Evolutionary conservation across 306 rosid genomes (phyloP).

Genomic region (Erythrophleum fordii): DNA sequence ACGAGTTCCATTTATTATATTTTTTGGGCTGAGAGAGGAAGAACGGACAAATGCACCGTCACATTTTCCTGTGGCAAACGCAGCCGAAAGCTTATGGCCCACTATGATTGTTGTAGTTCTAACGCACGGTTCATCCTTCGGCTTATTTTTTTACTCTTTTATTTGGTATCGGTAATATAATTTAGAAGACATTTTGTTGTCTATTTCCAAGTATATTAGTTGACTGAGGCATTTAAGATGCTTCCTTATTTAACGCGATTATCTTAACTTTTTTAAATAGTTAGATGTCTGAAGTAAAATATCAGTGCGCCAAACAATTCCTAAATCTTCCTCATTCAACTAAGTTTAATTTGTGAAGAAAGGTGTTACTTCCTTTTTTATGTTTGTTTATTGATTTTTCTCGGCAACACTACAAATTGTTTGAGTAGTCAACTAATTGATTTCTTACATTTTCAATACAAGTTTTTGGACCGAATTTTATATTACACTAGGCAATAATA

Average conservation of each 20-base stretch:
- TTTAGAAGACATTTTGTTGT: not conserved
- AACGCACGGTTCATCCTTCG: too few relatives aligned
- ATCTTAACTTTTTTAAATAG: too few relatives aligned
- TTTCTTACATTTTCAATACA: too few relatives aligned
- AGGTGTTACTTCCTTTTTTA: too few relatives aligned
- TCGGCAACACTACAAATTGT: too few relatives aligned
- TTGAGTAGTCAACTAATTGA: too few relatives aligned
- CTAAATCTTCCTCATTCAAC: not conserved
- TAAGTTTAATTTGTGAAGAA: too few relatives aligned
- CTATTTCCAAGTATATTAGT: not conserved
- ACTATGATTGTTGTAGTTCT: not conserved
- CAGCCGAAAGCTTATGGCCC: not conserved
- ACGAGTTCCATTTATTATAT: too few relatives aligned
- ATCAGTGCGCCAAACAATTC: not conserved
- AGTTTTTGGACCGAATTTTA: too few relatives aligned
- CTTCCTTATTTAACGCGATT: too few relatives aligned
- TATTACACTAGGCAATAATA: too few relatives aligned
- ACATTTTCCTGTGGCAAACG: not conserved
- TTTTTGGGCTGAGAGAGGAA: not conserved
- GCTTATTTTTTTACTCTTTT: not conserved
- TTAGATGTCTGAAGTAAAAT: not conserved
- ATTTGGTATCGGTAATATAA: not conserved
- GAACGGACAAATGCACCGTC: not conserved
- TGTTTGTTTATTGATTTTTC: too few relatives aligned
- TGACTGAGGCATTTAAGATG: not conserved